Conservation (phyloP, 164 flowering plant species). For the Macadamia tetraphylla region DNA sequence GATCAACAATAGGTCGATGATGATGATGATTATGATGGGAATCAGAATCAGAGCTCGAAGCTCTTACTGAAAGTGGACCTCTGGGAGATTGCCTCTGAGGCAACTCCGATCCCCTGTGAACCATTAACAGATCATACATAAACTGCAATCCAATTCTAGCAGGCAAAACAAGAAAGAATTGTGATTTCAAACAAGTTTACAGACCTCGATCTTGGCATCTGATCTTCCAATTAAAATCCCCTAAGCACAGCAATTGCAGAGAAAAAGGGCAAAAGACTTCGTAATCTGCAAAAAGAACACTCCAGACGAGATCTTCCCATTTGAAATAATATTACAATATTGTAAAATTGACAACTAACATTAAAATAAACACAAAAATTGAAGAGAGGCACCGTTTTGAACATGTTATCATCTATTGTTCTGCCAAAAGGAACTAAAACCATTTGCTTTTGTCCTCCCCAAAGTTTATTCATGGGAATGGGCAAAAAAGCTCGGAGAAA, state of each 20-base stretch:
- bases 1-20: slow-evolving; percentile 41
- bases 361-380: too few relatives aligned
- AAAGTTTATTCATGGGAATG: too few relatives aligned
- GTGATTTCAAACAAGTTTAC: not conserved
- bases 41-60: slow-evolving; percentile 64
- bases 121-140: not conserved
- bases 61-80: slow-evolving; percentile 43
- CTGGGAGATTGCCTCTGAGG: slow-evolving; percentile 62
- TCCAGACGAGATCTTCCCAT: too few relatives aligned
- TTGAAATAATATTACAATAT: too few relatives aligned
- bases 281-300: not conserved
- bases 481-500: too few relatives aligned
- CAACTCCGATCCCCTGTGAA: slow-evolving; percentile 49
- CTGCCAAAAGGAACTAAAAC: too few relatives aligned
- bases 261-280: not conserved
- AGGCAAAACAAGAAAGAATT: not conserved
- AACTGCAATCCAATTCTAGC: too few relatives aligned
- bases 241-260: too few relatives aligned
- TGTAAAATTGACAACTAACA: too few relatives aligned
- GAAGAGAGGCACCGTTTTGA: too few relatives aligned
- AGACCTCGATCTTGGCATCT: not conserved
- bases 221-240: not conserved
- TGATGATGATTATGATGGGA: slow-evolving; percentile 44
- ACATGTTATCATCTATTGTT: too few relatives aligned
- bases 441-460: too few relatives aligned